Conservation (phyloP, 2,329 filamentous ascomycete genomes). For the Exserohilum turcica region DNA sequence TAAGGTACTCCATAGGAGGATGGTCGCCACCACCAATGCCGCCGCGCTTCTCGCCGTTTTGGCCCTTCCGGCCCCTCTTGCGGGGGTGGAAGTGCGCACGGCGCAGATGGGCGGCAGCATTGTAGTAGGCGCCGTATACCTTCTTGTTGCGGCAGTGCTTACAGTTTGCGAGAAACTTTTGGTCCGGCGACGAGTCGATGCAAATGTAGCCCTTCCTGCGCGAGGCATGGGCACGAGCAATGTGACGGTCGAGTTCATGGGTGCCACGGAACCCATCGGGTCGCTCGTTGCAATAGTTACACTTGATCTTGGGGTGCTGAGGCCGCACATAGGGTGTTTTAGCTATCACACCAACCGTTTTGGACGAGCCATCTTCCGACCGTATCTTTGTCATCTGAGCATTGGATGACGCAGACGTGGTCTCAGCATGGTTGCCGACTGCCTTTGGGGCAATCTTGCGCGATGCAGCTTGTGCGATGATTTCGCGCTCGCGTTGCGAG, state of each 20-base stretch:
- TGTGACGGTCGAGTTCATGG: slow-evolving; percentile 67
- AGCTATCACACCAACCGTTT: slow-evolving; percentile 57
- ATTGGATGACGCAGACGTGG: slow-evolving; percentile 42
- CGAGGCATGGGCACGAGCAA: slow-evolving; percentile 68
- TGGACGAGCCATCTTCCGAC: slow-evolving; percentile 59
- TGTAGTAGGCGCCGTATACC: slow-evolving; percentile 90
- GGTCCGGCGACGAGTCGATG: slow-evolving; percentile 62
- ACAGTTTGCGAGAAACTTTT: slow-evolving; percentile 76
- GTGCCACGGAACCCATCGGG: slow-evolving; percentile 83
- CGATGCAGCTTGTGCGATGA: slow-evolving; percentile 53
- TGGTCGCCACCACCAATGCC: slow-evolving; percentile 67
- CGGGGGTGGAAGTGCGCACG: slow-evolving; percentile 83
- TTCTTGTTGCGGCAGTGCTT: slow-evolving; percentile 80
- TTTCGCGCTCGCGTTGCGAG: slow-evolving; percentile 56
- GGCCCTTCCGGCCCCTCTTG: slow-evolving; percentile 62
- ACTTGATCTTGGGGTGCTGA: slow-evolving; percentile 73
- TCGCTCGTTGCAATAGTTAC: slow-evolving; percentile 70
- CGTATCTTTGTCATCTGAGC: slow-evolving; percentile 58
- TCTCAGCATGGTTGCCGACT: slow-evolving; percentile 34
- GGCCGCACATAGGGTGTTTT: slow-evolving; percentile 67
- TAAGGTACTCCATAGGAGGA: slow-evolving; percentile 65
- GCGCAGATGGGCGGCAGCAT: slow-evolving; percentile 87
- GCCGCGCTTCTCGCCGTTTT: slow-evolving; percentile 64
- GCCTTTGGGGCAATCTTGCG: slow-evolving; percentile 58
- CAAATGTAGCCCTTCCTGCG: slow-evolving; percentile 67